Evolutionary conservation across 805 yeast genomes (phyloP).

Genomic region (Metschnikowia similis): DNA sequence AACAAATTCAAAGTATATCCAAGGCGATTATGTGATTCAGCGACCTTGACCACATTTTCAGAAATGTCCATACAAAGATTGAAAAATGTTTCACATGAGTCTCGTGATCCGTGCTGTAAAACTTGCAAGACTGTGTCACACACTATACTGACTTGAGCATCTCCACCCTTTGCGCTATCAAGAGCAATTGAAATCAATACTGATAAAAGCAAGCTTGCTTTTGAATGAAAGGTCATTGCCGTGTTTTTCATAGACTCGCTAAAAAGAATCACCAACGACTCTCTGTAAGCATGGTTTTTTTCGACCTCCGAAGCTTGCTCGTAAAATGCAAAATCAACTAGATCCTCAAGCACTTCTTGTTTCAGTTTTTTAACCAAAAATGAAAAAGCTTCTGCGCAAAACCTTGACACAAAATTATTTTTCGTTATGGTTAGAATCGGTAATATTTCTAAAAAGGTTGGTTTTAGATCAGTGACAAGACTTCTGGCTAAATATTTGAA

Average conservation of each 20-base stretch:
- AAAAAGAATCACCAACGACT: constrained; percentile 56
- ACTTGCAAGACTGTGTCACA: constrained; percentile 56
- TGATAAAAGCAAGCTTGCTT: constrained; percentile 48
- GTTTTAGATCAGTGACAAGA: constrained; percentile 56
- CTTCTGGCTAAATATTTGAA: constrained; percentile 79
- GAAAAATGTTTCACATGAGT: constrained; percentile 46
- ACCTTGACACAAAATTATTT: constrained; percentile 67
- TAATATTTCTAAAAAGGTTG: constrained; percentile 62
- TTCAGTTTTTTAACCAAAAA: constrained; percentile 71
- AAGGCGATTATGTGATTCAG: constrained; percentile 1
- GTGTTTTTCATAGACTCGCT: constrained; percentile 75
- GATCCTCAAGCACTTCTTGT: constrained; percentile 39
- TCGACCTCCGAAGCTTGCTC: constrained; percentile 28
- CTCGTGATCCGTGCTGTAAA: constrained; percentile 49
- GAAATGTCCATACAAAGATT: constrained; percentile 22
- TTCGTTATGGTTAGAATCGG: constrained; percentile 58
- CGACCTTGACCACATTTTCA: constrained; percentile 10
- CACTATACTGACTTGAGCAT: constrained; percentile 27
- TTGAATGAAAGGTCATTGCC: constrained; percentile 70
- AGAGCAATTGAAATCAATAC: constrained; percentile 36
- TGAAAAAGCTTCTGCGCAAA: constrained; percentile 87
- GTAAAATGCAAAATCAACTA: constrained; percentile 43
- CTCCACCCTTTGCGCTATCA: constrained; percentile 1
- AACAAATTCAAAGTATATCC: constrained; percentile 35
- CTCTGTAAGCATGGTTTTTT: constrained; percentile 47